Base-by-base conservation (phyloP, 768 basidiomycete species). In the Russula compacta region DNA sequence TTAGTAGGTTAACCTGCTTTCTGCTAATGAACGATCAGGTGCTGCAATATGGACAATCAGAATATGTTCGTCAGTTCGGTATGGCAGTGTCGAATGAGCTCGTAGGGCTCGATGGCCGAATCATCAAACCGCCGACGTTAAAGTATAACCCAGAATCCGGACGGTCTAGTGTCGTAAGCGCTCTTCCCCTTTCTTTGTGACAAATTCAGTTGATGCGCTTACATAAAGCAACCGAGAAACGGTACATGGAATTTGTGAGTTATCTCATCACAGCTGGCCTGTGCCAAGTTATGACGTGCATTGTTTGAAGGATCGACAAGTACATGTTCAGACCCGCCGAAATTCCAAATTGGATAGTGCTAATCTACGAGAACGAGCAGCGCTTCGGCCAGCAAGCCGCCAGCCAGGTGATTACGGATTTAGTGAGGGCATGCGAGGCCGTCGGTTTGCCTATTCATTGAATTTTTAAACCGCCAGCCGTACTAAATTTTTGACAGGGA, bases 161-260 rank as follows among this genome's bases (percentile, higher is more conserved):
- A 12, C 80, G 83, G 64, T 72, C 74, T 3, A 83, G 78, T 4
- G 81, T 87, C 15, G 86, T 86, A 66, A 64, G 83, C 73, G 4
- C 56, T 39, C 24, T 29, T 39, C 58, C 35, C 10, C 47, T 33
- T 55, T 9, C 56, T 8, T 19, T 21, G 21, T 64, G 48, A 33
- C 17, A 57, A 9, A 35, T 19, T 39, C 12, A 24, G 1, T 47
- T 10, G 17, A 36, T n/a, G 12, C 43, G n/a, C 53, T 21, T 53
- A 14, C 48, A 2, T 52, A 32, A 64, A 87, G 85, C 70, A 69
- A 33, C 86, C 86, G 0, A 72, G 70, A 6, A 81, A 88, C 52
- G 89, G 89, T 4, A 71, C 80, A 0, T 92, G 89, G 89, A 92
- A 91, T 58, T 87, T 91, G 89, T 83, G 54, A 50, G 74, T 73